Evolutionary conservation across 2,329 filamentous ascomycete genomes (phyloP).

Genomic region (Tothia fuscella): DNA sequence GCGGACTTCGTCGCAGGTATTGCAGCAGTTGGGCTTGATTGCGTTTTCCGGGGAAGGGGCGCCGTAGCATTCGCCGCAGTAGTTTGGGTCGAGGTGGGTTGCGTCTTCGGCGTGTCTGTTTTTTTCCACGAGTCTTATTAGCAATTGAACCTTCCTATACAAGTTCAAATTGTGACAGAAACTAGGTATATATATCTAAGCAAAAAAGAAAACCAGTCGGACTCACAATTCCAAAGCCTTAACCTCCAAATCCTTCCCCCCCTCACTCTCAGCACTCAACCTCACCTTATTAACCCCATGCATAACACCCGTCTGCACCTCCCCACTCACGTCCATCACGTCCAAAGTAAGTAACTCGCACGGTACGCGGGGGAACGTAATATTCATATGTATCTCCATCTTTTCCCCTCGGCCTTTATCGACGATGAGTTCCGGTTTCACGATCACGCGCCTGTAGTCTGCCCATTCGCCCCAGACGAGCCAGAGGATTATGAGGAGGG

Average conservation of each 20-base stretch:
- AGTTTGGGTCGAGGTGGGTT: constrained; percentile 75
- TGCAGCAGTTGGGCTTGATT: constrained; percentile 80
- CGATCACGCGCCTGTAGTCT: constrained; percentile 75
- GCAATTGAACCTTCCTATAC: constrained; percentile 12
- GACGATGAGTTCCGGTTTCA: constrained; percentile 86
- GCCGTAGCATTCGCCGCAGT: constrained; percentile 91
- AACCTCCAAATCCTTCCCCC: constrained; percentile 42
- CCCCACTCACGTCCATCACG: constrained; percentile 85
- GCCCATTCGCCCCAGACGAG: constrained; percentile 92
- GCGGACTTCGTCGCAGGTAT: constrained; percentile 91
- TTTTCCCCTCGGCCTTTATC: constrained; percentile 96
- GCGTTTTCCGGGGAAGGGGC: constrained; percentile 60
- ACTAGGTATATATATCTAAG: too few relatives aligned
- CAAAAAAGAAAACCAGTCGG: not conserved
- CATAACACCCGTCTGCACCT: constrained; percentile 87
- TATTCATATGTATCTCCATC: constrained; percentile 98
- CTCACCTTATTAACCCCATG: constrained; percentile 90
- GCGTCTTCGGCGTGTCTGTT: constrained; percentile 52
- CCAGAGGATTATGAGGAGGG: constrained; percentile 76
- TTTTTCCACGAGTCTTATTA: constrained; percentile 1
- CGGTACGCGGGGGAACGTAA: constrained; percentile 85
- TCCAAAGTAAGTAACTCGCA: constrained; percentile 94
- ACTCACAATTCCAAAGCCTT: constrained; percentile 28
- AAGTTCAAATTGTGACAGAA: too few relatives aligned
- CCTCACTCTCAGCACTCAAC: constrained; percentile 58